Percentiles rank a stretch among this genome's conserved stretches.
phyloP scores from a whole-genome alignment of 176 grass and related monocot species.

The Carex kokanica region DNA sequence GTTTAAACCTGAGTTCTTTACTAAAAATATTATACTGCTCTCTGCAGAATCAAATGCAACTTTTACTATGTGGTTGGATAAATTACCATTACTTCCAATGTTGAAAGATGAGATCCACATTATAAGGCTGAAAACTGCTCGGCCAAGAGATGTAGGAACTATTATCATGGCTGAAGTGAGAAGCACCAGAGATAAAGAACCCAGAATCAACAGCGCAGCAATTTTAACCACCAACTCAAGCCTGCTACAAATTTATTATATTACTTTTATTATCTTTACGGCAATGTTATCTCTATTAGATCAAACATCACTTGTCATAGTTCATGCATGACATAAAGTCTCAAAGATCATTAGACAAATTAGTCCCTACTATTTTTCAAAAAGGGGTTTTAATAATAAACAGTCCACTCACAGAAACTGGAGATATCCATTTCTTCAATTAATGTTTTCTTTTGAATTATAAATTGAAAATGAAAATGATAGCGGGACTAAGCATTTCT shows the following conservation, averaged over 20 bases:
- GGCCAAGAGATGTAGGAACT: conserved; percentile 43
- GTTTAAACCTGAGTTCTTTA: conserved; percentile 35
- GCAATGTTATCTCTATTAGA: background rate
- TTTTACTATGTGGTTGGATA: conserved; percentile 1
- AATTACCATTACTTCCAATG: conserved; percentile 55
- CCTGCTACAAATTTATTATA: conserved; percentile 3
- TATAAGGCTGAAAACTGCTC: conserved; percentile 41
- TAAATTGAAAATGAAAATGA: background rate
- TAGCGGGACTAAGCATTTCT: conserved; percentile 8
- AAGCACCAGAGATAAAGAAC: conserved; percentile 39
- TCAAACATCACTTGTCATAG: background rate
- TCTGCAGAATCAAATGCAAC: conserved; percentile 11
- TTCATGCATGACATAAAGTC: background rate
- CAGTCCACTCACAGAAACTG: background rate
- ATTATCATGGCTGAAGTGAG: conserved; percentile 40
- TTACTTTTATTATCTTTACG: background rate
- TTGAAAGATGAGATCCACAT: conserved; percentile 37
- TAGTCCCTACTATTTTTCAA: background rate
- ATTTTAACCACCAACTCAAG: conserved; percentile 14
- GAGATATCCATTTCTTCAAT: background rate
- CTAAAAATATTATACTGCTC: conserved; percentile 31
- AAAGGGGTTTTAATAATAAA: background rate
- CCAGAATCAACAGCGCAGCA: conserved; percentile 32
- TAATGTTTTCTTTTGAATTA: background rate
- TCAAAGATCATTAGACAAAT: background rate